Evolutionary conservation across 2,329 filamentous ascomycete genomes (phyloP).

Genomic region (Ascochyta viciae-villosae): DNA sequence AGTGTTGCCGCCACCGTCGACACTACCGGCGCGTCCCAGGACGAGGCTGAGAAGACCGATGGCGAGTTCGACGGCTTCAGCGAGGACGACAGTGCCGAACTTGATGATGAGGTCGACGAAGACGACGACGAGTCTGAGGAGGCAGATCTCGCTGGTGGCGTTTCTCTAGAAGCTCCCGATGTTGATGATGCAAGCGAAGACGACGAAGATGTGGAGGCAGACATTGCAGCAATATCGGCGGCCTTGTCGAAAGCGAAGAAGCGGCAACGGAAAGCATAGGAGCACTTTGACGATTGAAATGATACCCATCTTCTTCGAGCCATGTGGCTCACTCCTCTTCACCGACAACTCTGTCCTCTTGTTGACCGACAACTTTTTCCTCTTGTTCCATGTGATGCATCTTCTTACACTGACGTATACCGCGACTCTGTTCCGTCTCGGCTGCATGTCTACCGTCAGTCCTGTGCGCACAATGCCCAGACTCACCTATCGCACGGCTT

Average conservation of each 20-base stretch:
- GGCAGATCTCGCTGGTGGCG: constrained; percentile 26
- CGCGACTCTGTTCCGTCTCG: too few species aligned
- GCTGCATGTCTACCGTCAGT: too few species aligned
- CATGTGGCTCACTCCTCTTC: constrained; percentile 2
- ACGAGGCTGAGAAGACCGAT: constrained; percentile 29
- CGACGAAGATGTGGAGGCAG: constrained; percentile 42
- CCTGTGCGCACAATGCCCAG: too few species aligned
- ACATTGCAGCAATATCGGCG: constrained; percentile 45
- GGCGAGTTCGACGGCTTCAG: constrained; percentile 47
- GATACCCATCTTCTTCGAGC: constrained; percentile 33
- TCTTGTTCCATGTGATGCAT: not conserved
- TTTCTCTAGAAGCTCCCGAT: constrained; percentile 17
- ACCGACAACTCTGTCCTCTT: not conserved
- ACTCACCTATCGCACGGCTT: not conserved
- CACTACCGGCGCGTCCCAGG: constrained; percentile 19
- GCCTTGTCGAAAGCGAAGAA: constrained; percentile 45
- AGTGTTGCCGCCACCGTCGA: constrained; percentile 30
- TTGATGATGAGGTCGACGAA: constrained; percentile 29
- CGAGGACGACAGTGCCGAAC: constrained; percentile 13
- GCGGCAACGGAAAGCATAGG: constrained; percentile 32
- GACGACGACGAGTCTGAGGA: constrained; percentile 30
- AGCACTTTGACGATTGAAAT: constrained; percentile 31
- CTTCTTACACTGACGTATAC: too few species aligned
- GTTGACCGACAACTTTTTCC: too few species aligned
- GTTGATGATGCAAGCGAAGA: constrained; percentile 33